Base-by-base conservation (phyloP, 805 yeast genomes). In the Barnettozyma botsteinii region DNA sequence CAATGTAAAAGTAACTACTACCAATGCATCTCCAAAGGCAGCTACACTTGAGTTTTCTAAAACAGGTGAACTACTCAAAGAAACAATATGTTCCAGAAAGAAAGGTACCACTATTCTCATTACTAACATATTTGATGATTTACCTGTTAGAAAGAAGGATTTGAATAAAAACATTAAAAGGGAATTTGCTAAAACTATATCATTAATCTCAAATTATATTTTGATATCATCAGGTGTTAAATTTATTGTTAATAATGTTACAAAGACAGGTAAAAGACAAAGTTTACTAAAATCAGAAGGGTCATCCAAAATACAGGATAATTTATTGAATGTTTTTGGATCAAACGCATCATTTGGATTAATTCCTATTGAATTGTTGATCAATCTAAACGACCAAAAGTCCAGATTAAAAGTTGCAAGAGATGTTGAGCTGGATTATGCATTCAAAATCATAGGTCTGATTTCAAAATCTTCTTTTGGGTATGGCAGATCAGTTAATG, bases 121-220 rank as follows among this genome's bases (percentile, higher is more conserved):
- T 5, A 51, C 73, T 1, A 69, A 77, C 30, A 50, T 93, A 10
- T 93, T 93, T 54, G 59, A 70, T 9, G 70, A 65, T 37, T 60
- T 89, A 38, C 98, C 98, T 0, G 98, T 94, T 7, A 67, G 99
- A 43, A 68, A 77, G 35, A 81, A 79, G 52, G 88, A 85, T 48
- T 72, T 89, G 36, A 69, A 66, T 15, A 85, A 79, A 53, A 81
- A 83, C 49, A 53, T 65, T 28, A 85, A 77, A 53, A 70, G 79
- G 42, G 96, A 88, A 55, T 87, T 81, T 61, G 69, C 77, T 33
- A 83, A 80, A 52, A 69, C 85, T n/a, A 53, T 91, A 4, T 55
- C 64, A 0, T 52, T 82, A 30, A 49, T 93, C 3, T 49, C 93
- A 78, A 49, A 73, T 74, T 53, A 30, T 85, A 88, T 62, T 72